These are phyloP conservation scores for Apium graveolens DNA, from an alignment of 129 eudicot genomes.

Conservation along the genomic window DNA sequence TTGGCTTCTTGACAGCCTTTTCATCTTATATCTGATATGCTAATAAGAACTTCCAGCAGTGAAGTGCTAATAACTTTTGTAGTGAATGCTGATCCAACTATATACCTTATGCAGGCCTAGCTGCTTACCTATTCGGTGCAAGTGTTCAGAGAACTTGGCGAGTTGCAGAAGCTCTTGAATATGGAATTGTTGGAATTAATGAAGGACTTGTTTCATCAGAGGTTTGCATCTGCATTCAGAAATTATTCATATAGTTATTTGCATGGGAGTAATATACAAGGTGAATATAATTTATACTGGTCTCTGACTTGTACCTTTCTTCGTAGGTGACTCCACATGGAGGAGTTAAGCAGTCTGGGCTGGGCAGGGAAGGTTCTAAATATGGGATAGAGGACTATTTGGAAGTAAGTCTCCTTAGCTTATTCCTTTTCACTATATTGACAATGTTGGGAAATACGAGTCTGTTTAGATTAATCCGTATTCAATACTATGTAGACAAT, in stretches of 20 bases:
- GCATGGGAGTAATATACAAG: neutral
- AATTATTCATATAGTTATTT: neutral
- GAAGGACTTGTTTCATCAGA: conserved; percentile 86
- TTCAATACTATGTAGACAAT: neutral
- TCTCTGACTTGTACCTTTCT: conserved; percentile 8
- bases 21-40: neutral
- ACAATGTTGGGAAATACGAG: neutral
- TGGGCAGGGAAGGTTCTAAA: conserved; percentile 95
- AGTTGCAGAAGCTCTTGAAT: conserved; percentile 94
- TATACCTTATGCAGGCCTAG: conserved; percentile 51
- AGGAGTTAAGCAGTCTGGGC: conserved; percentile 89
- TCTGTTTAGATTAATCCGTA: neutral
- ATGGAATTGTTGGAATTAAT: conserved; percentile 84
- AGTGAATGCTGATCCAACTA: neutral
- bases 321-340: conserved; percentile 94
- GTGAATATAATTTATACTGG: conserved; percentile 2
- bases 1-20: neutral
- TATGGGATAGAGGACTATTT: conserved; percentile 83
- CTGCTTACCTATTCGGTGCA: conserved; percentile 72
- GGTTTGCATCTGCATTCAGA: conserved; percentile 31
- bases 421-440: neutral
- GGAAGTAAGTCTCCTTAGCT: conserved; percentile 44
- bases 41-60: neutral
- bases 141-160: conserved; percentile 72
- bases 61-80: neutral